phyloP scores from a whole-genome alignment of 768 basidiomycete species.

The Kondoa malvinella region DNA sequence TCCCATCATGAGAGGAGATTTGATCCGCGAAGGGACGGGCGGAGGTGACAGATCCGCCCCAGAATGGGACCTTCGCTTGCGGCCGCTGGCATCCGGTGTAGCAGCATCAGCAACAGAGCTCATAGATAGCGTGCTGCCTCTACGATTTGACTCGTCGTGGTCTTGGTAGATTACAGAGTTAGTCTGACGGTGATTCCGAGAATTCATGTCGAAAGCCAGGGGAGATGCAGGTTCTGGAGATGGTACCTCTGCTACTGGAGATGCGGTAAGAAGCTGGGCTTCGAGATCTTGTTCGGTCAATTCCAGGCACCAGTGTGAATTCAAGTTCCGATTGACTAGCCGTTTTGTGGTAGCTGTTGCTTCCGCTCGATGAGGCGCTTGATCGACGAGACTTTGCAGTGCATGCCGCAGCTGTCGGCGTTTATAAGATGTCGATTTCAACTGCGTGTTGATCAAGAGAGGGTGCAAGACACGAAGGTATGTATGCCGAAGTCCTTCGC shows the following conservation, averaged over 20 bases:
- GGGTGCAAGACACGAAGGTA: constrained; percentile 93
- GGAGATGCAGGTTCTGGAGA: not conserved
- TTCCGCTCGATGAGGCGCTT: constrained; percentile 54
- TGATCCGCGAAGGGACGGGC: not conserved
- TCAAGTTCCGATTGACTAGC: constrained; percentile 76
- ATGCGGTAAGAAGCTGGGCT: not conserved
- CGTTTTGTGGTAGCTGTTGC: constrained; percentile 73
- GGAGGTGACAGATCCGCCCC: not conserved
- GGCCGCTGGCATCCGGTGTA: not conserved
- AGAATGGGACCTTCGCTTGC: not conserved
- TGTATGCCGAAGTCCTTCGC: constrained; percentile 74
- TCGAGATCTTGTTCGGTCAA: constrained; percentile 5
- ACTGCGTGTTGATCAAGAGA: constrained; percentile 80
- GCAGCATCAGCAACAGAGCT: not conserved
- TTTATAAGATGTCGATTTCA: constrained; percentile 71
- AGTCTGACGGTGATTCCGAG: not conserved
- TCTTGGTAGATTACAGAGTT: too few relatives aligned
- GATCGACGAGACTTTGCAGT: constrained; percentile 57
- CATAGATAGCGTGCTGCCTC: not conserved
- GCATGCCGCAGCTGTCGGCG: constrained; percentile 69
- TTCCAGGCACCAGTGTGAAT: constrained; percentile 50
- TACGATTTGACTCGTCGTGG: too few relatives aligned
- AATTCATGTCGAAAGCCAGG: not conserved
- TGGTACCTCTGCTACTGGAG: not conserved
- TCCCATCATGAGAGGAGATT: not conserved